Evolutionary conservation across 331 rosid genomes (phyloP), one percentile per base, ranked within the genome.

Genomic region (Prunus yedoensis): DNA sequence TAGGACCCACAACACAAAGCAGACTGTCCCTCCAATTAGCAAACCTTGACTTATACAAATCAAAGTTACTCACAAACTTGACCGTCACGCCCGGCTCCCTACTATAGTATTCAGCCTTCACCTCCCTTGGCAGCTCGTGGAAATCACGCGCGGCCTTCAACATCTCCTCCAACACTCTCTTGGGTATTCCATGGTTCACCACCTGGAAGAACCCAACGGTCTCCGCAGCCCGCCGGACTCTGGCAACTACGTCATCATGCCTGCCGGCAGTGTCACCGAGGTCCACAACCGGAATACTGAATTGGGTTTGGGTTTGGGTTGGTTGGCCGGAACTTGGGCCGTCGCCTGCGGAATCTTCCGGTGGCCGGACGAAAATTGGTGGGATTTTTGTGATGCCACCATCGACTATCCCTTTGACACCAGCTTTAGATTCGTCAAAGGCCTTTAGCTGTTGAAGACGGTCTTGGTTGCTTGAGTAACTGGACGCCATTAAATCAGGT

Each of bases 101-200:
- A 10, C 68, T n/a, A 25, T 83, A 85, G 5, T 50, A 70, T 12
- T 66, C 58, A 56, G 18, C 78, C 58, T 84, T 87, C 63, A 66
- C 56, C 50, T 85, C 73, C 17, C 2, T 60, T 8, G 71, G 73
- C 50, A 73, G 78, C 23, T 83, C 85, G 41, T 83, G 69, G 52
- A 87, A 11, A 11, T 74, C 32, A 9, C 85, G 73, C 15, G 51
- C 45, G 11, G 83, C 85, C 20, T 65, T 58, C 16, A 73, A 35
- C 73, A 85, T 81, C 46, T 68, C 81, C 28, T 70, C 80, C 83
- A 79, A 28, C 10, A 81, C 28, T 1, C 30, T 38, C 14, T 46
- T 21, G 1, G 81, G 82, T 49, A 85, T 77, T 14, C 88, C 89
- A 47, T 88, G 91, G 35, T 88, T 82, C 51, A 79, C 80, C 13